Evolutionary conservation across 352 stramenopile species (phyloP), one percentile per base, ranked within the genome.

Genomic region (Phytophthora lateralis): DNA sequence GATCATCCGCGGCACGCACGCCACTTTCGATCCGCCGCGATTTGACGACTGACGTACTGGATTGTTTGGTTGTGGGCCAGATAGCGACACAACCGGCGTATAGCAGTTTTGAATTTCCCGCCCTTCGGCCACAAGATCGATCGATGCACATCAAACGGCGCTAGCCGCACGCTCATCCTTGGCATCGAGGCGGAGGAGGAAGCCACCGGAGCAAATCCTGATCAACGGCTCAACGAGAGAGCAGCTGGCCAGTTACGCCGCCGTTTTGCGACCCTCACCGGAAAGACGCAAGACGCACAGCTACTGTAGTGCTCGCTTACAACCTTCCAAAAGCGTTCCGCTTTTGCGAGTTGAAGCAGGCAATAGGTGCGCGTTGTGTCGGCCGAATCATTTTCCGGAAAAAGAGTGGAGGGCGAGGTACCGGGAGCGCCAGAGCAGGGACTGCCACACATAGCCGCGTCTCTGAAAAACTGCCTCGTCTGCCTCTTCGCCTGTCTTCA

Each of bases 31-130:
- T 76, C 68, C 58, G 69, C 32, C 56, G 69, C 70, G 66, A 79
- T 72, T 60, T 56, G 71, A 55, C 66, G 66, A 69, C 56, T 70
- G 63, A 64, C 66, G 56, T 52, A 63, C 62, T 66, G 43, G 66
- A 71, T 78, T 69, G 66, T 73, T 74, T 48, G 63, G 69, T 79
- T 76, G 71, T 76, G 61, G 52, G 21, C 39, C 42, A 49, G 41
- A 45, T 26, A 71, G 66, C 44, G 34, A 58, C 55, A 38, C 26
- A 27, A 11, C 30, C 46, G 15, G 29, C 21, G 37, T 41, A 57
- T 18, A 45, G 17, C 4, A 7, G 35, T 58, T n/a, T 58, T 47
- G 18, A 63, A 49, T 34, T 58, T 48, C 26, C 42, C 46, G 44
- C 48, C 48, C 32, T 37, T 4, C 10, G 32, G 32, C 32, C 21